These are phyloP conservation scores for Quercus ilex DNA, from an alignment of 306 rosid genomes.

Conservation along the genomic window DNA sequence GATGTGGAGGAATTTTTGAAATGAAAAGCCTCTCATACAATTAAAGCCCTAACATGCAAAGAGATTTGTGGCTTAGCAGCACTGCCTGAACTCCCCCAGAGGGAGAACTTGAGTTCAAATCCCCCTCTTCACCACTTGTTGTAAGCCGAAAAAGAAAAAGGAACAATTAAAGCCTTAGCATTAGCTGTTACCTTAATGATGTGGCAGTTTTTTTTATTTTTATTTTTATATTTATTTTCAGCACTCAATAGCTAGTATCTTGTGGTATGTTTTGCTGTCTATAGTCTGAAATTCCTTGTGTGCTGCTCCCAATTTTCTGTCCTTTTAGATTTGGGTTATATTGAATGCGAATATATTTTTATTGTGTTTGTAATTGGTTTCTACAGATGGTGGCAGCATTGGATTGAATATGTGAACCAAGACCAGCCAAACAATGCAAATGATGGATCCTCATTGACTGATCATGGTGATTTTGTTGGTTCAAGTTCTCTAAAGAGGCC, in stretches of 20 bases:
- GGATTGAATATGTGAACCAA: slow-evolving; percentile 97
- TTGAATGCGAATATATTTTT: not conserved
- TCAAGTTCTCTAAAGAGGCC: slow-evolving; percentile 70
- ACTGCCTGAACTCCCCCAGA: too few relatives aligned
- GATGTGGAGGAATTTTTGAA: not conserved
- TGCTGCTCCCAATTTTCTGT: not conserved
- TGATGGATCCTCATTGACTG: slow-evolving; percentile 63
- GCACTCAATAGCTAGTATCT: not conserved
- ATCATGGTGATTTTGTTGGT: slow-evolving; percentile 60
- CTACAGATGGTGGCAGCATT: slow-evolving; percentile 96
- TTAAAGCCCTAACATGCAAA: not conserved
- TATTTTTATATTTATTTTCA: not conserved
- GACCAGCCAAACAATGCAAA: slow-evolving; percentile 65
- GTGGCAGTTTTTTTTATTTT: not conserved
- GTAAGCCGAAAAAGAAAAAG: too few relatives aligned
- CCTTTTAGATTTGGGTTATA: not conserved
- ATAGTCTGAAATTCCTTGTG: not conserved
- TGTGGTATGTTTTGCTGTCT: not conserved
- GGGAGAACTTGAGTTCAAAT: too few relatives aligned
- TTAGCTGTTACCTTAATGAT: not conserved
- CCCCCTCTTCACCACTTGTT: too few relatives aligned
- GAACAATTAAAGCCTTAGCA: not conserved
- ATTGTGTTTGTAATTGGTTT: slow-evolving; percentile 18
- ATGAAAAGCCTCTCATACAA: not conserved
- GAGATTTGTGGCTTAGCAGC: not conserved